These are phyloP conservation scores for Kwoniella dendrophila DNA, from an alignment of 768 basidiomycete species.

Conservation along the genomic window DNA sequence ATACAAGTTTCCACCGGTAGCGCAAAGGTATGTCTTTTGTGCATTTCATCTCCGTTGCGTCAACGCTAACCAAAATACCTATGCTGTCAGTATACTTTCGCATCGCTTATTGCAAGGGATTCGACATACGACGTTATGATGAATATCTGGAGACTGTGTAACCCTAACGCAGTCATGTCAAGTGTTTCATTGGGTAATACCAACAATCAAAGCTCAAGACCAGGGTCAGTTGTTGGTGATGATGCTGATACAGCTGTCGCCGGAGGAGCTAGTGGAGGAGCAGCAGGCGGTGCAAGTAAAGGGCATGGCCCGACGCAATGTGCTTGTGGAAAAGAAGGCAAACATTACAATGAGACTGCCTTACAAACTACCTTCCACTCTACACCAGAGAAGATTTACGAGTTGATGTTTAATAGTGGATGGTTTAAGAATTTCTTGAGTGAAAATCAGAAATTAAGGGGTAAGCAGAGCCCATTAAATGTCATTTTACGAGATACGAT, in stretches of 20 bases:
- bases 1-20: conserved; percentile 83
- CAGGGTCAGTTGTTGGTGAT: conserved; percentile 29
- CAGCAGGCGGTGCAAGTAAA: conserved; percentile 58
- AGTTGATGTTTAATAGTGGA: conserved; percentile 91
- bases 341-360: conserved; percentile 72
- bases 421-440: conserved; percentile 94
- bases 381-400: conserved; percentile 92
- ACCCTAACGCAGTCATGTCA: conserved; percentile 64
- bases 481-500: no score
- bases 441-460: conserved; percentile 81
- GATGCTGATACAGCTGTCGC: conserved; percentile 10
- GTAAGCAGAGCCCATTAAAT: no score
- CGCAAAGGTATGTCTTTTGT: conserved; percentile 57
- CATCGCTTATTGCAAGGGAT: conserved; percentile 94
- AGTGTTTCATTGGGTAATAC: conserved; percentile 25
- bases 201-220: conserved; percentile 28
- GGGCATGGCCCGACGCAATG: conserved; percentile 62
- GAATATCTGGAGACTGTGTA: conserved; percentile 91
- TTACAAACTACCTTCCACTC: conserved; percentile 81
- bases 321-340: conserved; percentile 68
- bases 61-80: not conserved
- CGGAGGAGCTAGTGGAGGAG: not conserved
- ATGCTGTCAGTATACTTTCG: conserved; percentile 77
- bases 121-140: conserved; percentile 93
- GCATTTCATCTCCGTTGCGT: not conserved